These are phyloP conservation scores for Lanmaoa pseudosensibilis DNA, from an alignment of 768 basidiomycete genomes.

Conservation along the genomic window DNA sequence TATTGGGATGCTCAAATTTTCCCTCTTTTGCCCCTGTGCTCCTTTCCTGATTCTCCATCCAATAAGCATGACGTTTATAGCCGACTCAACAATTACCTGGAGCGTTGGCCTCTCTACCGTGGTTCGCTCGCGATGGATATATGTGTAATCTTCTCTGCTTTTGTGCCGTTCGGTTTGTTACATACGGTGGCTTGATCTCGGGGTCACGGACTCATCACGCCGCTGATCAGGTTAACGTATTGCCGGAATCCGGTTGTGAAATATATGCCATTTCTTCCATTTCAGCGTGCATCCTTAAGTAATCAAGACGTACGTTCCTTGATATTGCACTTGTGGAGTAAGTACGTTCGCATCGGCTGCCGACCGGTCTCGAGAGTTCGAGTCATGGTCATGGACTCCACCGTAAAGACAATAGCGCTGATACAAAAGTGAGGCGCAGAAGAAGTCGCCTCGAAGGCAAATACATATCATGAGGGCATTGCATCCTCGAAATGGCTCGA, in stretches of 20 bases:
- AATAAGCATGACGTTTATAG: conserved; percentile 1
- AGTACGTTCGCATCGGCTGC: neutral
- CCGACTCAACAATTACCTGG: neutral
- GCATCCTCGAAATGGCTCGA: neutral
- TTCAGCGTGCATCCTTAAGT: neutral
- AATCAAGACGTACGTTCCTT: neutral
- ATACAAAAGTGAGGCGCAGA: neutral
- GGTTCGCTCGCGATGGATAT: neutral
- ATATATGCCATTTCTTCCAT: neutral
- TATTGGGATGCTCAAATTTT: neutral
- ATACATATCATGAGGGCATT: neutral
- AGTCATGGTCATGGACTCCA: neutral
- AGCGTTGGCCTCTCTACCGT: neutral
- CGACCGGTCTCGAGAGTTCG: neutral
- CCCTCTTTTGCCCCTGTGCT: neutral
- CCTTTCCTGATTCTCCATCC: conserved; percentile 11
- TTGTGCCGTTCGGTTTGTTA: too few species aligned
- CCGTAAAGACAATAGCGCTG: neutral
- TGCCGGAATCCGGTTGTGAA: neutral
- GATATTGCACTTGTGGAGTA: neutral
- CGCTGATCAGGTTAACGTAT: neutral
- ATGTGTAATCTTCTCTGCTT: neutral
- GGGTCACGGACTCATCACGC: neutral
- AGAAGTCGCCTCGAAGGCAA: neutral
- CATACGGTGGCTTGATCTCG: neutral